Evolutionary conservation across 1,284 basidiomycete species (phyloP).

Genomic region (Cryptococcus jaspeensis): DNA sequence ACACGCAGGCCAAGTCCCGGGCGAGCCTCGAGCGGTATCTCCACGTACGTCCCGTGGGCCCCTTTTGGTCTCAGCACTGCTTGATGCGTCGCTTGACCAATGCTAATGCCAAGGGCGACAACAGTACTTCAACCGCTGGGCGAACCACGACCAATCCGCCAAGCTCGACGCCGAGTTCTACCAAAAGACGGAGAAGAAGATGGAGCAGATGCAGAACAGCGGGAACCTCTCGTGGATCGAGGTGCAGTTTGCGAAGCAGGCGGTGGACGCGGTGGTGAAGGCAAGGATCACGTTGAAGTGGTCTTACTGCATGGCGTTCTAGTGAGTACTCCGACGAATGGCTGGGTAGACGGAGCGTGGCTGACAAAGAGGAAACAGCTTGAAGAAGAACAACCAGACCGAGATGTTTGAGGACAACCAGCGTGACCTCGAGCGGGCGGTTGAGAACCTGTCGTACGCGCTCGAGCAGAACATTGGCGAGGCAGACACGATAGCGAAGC

Average conservation of each 20-base stretch:
- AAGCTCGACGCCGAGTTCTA: constrained; percentile 92
- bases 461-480: constrained; percentile 83
- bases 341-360: neutral
- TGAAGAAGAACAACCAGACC: constrained; percentile 83
- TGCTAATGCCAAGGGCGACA: neutral
- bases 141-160: constrained; percentile 97
- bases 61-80: neutral
- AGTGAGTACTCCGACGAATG: constrained; percentile 49
- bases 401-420: constrained; percentile 98
- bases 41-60: constrained; percentile 63
- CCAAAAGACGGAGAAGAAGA: constrained; percentile 96
- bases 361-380: constrained; percentile 24
- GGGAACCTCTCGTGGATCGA: constrained; percentile 96
- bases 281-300: constrained; percentile 97
- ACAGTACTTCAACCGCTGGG: constrained; percentile 96
- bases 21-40: constrained; percentile 91
- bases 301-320: constrained; percentile 99
- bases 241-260: constrained; percentile 97
- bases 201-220: constrained; percentile 97
- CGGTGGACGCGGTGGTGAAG: constrained; percentile 84
- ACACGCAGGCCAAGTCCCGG: constrained; percentile 82
- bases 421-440: constrained; percentile 88
- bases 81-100: neutral
- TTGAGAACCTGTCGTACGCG: constrained; percentile 90
- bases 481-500: constrained; percentile 70